These are phyloP conservation scores for Solanum hybrid DNA, from an alignment of 305 asterid species.

Conservation along the genomic window DNA sequence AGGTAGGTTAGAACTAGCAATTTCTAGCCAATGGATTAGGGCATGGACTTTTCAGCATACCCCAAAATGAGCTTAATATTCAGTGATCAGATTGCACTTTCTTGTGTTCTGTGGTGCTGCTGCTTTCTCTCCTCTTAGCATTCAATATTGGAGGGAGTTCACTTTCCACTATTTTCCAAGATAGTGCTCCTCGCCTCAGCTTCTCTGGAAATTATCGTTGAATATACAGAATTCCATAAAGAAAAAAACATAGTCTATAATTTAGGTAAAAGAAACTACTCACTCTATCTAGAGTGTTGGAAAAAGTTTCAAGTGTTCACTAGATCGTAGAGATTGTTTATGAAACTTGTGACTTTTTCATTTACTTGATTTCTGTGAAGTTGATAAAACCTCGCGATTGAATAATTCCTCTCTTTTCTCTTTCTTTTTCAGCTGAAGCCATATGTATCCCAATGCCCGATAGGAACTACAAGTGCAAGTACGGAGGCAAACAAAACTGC, in stretches of 20 bases:
- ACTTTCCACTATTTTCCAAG: background rate
- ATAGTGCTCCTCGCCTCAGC: background rate
- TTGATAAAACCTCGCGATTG: background rate
- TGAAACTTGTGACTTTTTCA: background rate
- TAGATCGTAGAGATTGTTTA: background rate
- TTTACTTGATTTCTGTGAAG: background rate
- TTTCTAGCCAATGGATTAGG: background rate
- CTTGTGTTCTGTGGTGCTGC: background rate
- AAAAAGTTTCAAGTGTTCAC: background rate
- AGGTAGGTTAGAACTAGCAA: background rate
- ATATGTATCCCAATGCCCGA: slow-evolving; percentile 64
- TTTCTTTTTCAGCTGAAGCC: slow-evolving; percentile 58
- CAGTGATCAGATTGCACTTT: background rate
- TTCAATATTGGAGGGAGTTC: background rate
- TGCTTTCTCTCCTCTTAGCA: background rate
- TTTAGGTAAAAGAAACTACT: background rate
- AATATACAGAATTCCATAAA: background rate
- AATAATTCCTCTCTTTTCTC: background rate
- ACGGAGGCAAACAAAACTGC: slow-evolving; percentile 2
- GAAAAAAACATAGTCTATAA: background rate
- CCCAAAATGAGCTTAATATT: background rate
- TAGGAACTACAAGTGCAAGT: slow-evolving; percentile 18
- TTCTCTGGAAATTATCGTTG: background rate
- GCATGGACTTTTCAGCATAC: background rate
- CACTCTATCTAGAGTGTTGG: background rate